Base-by-base conservation (phyloP, 805 yeast species). In the Barnettozyma californica region DNA sequence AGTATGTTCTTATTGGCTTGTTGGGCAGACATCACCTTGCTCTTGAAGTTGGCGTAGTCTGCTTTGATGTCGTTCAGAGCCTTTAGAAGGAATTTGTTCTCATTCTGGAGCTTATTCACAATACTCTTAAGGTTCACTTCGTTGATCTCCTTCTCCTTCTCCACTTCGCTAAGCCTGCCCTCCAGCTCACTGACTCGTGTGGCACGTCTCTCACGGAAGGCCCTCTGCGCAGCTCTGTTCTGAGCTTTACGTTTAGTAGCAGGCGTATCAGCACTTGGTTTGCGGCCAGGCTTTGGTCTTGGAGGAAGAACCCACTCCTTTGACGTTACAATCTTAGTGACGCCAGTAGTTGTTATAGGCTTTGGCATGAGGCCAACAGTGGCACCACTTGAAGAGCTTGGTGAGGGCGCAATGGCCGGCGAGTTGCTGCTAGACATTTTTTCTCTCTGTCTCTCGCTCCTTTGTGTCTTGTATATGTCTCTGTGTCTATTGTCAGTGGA, bases 211-310 rank as follows among this genome's bases (percentile, higher is more conserved):
- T 89, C 95, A 54, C 97, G 70, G 68, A 88, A 87, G 2, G 97
- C 95, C 49, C 96, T 63, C 70, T 91, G 95, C 20, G 97, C 96
- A n/a, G 94, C 95, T 50, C 97, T 71, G 63, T 90, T 90, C 65
- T 87, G 97, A 3, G 95, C 95, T 66, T 88, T 88, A 46, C 96
- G 70, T 64, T 87, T 87, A 20, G 84, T 80, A 1, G 91, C 90
- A 0, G 96, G 95, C 0, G 91, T 79, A 55, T 88, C 96, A 5
- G 77, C 75, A 53, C 65, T 62, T 3, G 84, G 82, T 55, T 79
- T 79, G 35, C 84, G 67, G 8, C 87, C 87, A 0, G 87, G 85
- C 54, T 84, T 84, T 14, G 90, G 87, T 49, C 92, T 70, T 13
- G 91, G 91, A 5, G 92, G 95, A 18, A 85, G 68, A 16, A 82